Conservation (phyloP, 108 stramenopile species). For the Skeletonema marinoi region DNA sequence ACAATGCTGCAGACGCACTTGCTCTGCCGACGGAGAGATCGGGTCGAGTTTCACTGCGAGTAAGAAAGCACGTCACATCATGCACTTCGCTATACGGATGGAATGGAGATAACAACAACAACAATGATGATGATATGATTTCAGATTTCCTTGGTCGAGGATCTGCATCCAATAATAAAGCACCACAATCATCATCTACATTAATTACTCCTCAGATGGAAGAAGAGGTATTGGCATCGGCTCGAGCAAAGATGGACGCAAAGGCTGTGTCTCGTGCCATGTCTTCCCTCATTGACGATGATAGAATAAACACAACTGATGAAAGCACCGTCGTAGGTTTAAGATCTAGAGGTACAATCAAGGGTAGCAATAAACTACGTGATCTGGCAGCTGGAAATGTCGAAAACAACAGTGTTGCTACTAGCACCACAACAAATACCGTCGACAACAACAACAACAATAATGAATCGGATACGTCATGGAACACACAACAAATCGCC, state of each 20-base stretch:
- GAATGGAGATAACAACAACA: background rate
- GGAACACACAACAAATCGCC: slow-evolving; percentile 48
- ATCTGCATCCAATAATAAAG: background rate
- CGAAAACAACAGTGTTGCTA: background rate
- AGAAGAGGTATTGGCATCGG: slow-evolving; percentile 34
- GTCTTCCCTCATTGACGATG: slow-evolving; percentile 18
- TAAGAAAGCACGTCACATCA: background rate
- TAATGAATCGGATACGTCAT: background rate
- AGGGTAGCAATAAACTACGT: background rate
- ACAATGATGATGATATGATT: background rate
- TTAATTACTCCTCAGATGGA: slow-evolving; percentile 39
- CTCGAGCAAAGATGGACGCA: slow-evolving; percentile 23
- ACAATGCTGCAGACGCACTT: background rate
- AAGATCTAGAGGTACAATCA: background rate
- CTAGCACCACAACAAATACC: background rate
- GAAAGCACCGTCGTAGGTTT: background rate
- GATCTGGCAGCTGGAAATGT: background rate
- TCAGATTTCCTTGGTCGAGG: background rate
- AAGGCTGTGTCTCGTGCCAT: slow-evolving; percentile 38
- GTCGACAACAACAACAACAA: slow-evolving; percentile 8
- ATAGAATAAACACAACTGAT: background rate
- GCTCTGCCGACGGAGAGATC: background rate
- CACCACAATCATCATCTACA: background rate
- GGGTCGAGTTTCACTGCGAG: background rate
- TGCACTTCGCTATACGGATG: background rate